phyloP scores from a whole-genome alignment of 805 yeast species.

The Kodamaea sagamina region DNA sequence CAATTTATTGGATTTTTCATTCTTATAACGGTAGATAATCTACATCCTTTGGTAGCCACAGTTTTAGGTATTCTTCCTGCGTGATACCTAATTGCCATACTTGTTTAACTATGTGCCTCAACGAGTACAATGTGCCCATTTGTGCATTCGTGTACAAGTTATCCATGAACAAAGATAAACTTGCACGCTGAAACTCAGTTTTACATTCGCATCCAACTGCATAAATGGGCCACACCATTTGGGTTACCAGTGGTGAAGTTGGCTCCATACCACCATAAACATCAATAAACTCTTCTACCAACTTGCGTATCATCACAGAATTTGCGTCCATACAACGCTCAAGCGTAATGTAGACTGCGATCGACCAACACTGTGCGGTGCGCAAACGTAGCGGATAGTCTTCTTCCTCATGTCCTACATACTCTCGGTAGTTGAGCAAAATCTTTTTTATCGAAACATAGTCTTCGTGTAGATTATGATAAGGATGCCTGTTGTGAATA shows the following conservation, averaged over 20 bases:
- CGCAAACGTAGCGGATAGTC: constrained; percentile 45
- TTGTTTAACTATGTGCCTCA: constrained; percentile 43
- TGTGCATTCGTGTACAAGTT: constrained; percentile 48
- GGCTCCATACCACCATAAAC: constrained; percentile 49
- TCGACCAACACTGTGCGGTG: constrained; percentile 60
- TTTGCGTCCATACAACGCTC: constrained; percentile 31
- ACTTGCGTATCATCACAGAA: constrained; percentile 29
- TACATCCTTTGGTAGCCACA: constrained; percentile 52
- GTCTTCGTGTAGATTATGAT: constrained; percentile 14
- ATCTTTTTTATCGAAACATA: constrained; percentile 36
- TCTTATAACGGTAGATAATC: constrained; percentile 35
- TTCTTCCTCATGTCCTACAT: constrained; percentile 31
- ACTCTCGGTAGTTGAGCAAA: constrained; percentile 49
- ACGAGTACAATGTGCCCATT: constrained; percentile 54
- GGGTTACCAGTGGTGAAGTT: constrained; percentile 51
- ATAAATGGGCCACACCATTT: constrained; percentile 65
- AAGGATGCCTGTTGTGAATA: constrained; percentile 13
- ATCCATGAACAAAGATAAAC: constrained; percentile 37
- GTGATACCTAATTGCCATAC: constrained; percentile 48
- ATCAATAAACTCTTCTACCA: constrained; percentile 48
- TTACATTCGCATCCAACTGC: constrained; percentile 49
- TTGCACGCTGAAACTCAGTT: constrained; percentile 30
- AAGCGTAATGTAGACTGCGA: constrained; percentile 35
- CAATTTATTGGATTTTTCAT: no score
- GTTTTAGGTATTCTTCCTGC: constrained; percentile 46